Conservation (phyloP, 441 rosid genomes). For the Mallotus japonicus region DNA sequence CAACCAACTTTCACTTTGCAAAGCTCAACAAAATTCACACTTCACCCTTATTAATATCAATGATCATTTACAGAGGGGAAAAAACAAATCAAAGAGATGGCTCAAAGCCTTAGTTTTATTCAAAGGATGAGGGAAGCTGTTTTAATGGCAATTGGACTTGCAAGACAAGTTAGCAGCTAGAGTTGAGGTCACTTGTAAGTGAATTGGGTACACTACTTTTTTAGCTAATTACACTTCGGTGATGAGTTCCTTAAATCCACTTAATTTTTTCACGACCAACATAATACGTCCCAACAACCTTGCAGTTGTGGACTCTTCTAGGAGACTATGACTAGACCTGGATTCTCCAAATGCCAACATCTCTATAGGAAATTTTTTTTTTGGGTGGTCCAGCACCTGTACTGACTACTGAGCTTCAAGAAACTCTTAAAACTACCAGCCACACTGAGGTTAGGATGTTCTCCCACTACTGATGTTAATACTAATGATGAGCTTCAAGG, state of each 20-base stretch:
- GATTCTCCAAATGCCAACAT: not conserved
- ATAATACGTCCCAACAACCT: not conserved
- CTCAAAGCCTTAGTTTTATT: not conserved
- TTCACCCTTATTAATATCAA: too few species aligned
- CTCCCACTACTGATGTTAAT: not conserved
- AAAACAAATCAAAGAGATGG: not conserved
- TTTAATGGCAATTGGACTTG: not conserved
- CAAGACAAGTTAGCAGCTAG: not conserved
- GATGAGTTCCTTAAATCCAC: not conserved
- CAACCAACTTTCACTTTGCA: not conserved
- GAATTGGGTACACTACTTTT: not conserved
- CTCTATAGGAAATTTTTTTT: not conserved
- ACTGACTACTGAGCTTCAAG: conserved; percentile 2
- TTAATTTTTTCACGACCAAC: not conserved
- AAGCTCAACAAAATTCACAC: not conserved
- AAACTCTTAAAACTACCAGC: not conserved
- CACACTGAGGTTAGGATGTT: not conserved
- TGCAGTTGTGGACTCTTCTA: not conserved
- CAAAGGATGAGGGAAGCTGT: not conserved
- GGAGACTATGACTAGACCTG: not conserved
- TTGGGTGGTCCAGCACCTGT: not conserved
- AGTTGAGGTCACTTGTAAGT: not conserved
- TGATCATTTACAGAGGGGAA: not conserved
- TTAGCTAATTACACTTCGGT: not conserved
- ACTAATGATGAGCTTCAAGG: not conserved